phyloP scores from a whole-genome alignment of 2,329 filamentous ascomycete species.

The Ilyonectria mors-panacis region DNA sequence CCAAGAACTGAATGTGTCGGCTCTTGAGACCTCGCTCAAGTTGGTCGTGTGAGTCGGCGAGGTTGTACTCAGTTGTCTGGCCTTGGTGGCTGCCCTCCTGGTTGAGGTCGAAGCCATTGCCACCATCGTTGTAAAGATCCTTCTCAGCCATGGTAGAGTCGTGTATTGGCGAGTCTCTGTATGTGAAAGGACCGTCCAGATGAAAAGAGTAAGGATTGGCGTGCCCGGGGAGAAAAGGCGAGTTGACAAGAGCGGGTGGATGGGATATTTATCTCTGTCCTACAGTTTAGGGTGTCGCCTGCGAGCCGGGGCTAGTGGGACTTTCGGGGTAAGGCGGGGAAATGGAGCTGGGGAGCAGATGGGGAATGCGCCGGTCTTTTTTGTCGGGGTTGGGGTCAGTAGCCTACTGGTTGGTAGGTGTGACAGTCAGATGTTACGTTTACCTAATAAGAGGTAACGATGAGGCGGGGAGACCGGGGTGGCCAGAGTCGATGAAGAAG shows the following conservation, averaged over 20 bases:
- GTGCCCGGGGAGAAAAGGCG: neutral
- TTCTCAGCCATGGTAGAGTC: conserved; percentile 37
- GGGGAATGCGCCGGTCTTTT: conserved; percentile 7
- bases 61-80: conserved; percentile 51
- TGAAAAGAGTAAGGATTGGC: neutral
- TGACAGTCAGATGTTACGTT: neutral
- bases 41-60: conserved; percentile 59
- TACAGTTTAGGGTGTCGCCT: conserved; percentile 17
- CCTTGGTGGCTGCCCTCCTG: conserved; percentile 43
- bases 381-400: neutral
- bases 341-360: conserved; percentile 30
- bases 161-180: neutral
- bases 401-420: neutral
- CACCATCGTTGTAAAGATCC: conserved; percentile 26
- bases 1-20: conserved; percentile 73
- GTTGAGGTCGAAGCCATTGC: conserved; percentile 46
- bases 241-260: conserved; percentile 1
- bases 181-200: neutral
- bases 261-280: conserved; percentile 34
- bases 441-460: conserved; percentile 25
- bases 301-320: neutral
- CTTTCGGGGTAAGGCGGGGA: conserved; percentile 37
- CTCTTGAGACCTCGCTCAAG: conserved; percentile 71
- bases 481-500: neutral
- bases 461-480: conserved; percentile 18